Base-by-base conservation (phyloP, 306 rosid genomes). In the Glycine latifolia region DNA sequence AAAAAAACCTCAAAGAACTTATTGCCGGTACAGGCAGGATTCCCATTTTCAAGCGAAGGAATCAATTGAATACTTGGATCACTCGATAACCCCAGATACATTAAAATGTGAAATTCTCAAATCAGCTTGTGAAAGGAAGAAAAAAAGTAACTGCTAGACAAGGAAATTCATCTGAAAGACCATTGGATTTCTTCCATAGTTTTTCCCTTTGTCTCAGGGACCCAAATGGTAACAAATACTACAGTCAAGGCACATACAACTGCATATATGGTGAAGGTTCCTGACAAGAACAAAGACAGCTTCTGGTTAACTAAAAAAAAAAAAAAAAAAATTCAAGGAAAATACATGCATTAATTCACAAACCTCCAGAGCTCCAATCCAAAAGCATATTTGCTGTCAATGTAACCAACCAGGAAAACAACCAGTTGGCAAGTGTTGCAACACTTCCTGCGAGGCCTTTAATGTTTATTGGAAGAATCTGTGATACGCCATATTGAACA, bases 351-450 rank as follows among this genome's bases (percentile, higher is more conserved):
- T 26, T 26, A 71, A 75, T 79, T 82, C 41, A 54, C 88, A 79
- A 68, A 95, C 99, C 99, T 91, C 92, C 99, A 69, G 84, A 80
- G 82, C 91, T 95, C 99, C 99, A 95, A 16, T 76, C 81, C 83
- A 95, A 83, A 72, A 95, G 99, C 79, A 94, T 62, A 88, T 95
- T 95, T 60, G 97, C 98, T 2, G 98, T 90, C 91, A 93, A 15
- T 12, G 98, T 95, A 79, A 93, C 84, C 82, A 86, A 75, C 91
- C 92, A 95, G 5, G 97, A 78, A 73, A 70, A 10, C 15, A 91
- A 87, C 99, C 99, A 95, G 61, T 93, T 95, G 91, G 93, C 88
- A 76, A 95, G 95, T 72, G 98, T 95, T 43, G 99, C 99, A 73
- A 92, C 35, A 85, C 99, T 95, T 80, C 99, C 99, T 0, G 98